These are phyloP conservation scores for Gastrolobium bilobum DNA, from an alignment of 306 rosid species.

Conservation along the genomic window DNA sequence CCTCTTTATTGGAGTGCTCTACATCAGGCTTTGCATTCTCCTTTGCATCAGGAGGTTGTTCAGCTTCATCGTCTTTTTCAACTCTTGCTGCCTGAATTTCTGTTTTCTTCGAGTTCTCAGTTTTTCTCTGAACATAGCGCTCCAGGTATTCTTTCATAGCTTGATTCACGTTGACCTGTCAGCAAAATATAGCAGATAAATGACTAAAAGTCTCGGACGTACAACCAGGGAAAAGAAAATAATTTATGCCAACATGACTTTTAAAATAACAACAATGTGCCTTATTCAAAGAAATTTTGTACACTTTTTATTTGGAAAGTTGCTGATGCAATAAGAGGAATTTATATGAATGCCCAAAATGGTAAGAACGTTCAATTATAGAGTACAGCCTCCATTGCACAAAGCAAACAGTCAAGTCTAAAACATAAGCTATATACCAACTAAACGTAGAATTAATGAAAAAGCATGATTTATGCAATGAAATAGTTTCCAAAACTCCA, in stretches of 20 bases:
- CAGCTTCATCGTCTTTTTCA: conserved; percentile 66
- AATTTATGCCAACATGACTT: neutral
- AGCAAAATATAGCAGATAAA: conserved; percentile 43
- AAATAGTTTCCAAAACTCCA: conserved; percentile 1
- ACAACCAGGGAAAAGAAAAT: conserved; percentile 15
- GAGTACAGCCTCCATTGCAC: conserved; percentile 17
- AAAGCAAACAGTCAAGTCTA: conserved; percentile 17
- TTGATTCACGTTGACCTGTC: conserved; percentile 81
- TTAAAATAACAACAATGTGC: conserved; percentile 17
- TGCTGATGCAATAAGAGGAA: neutral
- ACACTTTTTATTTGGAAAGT: neutral
- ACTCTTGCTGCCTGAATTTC: conserved; percentile 62
- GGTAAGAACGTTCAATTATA: conserved; percentile 11
- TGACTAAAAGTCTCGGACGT: conserved; percentile 32
- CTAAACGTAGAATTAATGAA: neutral
- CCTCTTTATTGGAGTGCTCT: conserved; percentile 70
- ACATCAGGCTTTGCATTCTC: conserved; percentile 60
- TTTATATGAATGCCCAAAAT: neutral
- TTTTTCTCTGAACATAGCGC: conserved; percentile 75
- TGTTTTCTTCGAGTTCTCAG: conserved; percentile 72
- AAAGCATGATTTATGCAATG: neutral
- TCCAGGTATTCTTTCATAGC: conserved; percentile 76
- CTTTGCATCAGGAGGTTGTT: conserved; percentile 55
- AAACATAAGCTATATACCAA: conserved; percentile 10
- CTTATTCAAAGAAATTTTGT: conserved; percentile 8